Conservation (phyloP, 768 basidiomycete species). For the Vararia minispora region DNA sequence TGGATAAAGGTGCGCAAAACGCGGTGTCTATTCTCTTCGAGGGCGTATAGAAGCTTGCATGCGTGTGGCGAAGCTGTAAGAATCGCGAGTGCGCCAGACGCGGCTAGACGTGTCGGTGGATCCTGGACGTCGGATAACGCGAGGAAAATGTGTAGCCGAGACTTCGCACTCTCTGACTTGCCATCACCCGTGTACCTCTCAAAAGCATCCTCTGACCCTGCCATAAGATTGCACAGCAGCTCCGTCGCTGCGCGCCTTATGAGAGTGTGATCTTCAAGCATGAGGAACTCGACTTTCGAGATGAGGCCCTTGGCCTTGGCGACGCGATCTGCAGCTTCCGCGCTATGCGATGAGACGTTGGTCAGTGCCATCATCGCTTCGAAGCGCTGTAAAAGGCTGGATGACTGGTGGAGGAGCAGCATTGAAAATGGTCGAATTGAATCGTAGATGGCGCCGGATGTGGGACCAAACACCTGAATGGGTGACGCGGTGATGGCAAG, state of each 20-base stretch:
- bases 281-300: slow-evolving; percentile 55
- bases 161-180: slow-evolving; percentile 30
- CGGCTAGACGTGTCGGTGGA: slow-evolving; percentile 74
- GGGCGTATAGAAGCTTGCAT: slow-evolving; percentile 48
- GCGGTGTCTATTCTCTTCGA: slow-evolving; percentile 55
- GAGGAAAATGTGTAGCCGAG: slow-evolving; percentile 70
- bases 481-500: slow-evolving; percentile 89
- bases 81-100: slow-evolving; percentile 81
- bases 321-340: slow-evolving; percentile 55
- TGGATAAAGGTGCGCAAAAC: slow-evolving; percentile 56
- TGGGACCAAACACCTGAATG: slow-evolving; percentile 81
- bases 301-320: slow-evolving; percentile 49
- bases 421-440: slow-evolving; percentile 73
- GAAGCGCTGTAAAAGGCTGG: slow-evolving; percentile 74
- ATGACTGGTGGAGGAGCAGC: slow-evolving; percentile 56
- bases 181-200: slow-evolving; percentile 50
- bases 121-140: slow-evolving; percentile 86
- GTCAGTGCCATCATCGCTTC: slow-evolving; percentile 95
- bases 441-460: slow-evolving; percentile 65
- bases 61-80: slow-evolving; percentile 52
- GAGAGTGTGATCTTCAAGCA: slow-evolving; percentile 75
- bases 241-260: slow-evolving; percentile 84
- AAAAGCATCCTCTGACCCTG: slow-evolving; percentile 66
- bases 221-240: slow-evolving; percentile 84
- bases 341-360: slow-evolving; percentile 75